A percentile compares a stretch with the other conserved stretches of the same genome.
Conservation (phyloP, 441 rosid species). For the Gossypium aridum region DNA sequence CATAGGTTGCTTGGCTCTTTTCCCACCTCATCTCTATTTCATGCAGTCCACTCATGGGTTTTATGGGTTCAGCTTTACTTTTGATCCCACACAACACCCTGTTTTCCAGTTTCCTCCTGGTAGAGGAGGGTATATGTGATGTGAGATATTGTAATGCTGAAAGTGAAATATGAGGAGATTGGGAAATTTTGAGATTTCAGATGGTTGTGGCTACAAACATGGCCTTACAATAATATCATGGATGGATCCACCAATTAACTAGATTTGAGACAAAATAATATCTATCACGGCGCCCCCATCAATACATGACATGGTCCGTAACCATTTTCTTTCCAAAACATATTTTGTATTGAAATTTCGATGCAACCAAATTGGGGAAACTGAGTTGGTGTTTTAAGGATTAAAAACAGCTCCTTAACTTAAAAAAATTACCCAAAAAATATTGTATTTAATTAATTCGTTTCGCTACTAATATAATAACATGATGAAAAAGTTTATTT, state of each 20-base stretch:
- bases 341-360: too few species aligned
- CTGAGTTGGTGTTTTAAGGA: too few species aligned
- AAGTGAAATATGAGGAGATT: neutral
- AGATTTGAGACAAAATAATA: neutral
- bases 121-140: neutral
- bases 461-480: too few species aligned
- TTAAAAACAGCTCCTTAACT: too few species aligned
- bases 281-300: neutral
- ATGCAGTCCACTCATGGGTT: neutral
- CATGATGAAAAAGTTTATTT: too few species aligned
- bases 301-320: neutral
- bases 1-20: neutral
- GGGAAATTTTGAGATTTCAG: neutral
- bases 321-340: neutral
- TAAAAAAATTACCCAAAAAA: too few species aligned
- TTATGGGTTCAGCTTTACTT: neutral
- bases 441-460: too few species aligned
- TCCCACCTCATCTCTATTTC: neutral
- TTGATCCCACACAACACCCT: neutral
- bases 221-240: too few species aligned
- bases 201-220: slow-evolving; percentile 3
- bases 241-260: neutral
- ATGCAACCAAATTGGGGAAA: too few species aligned
- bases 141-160: neutral
- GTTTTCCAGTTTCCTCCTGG: neutral